Percentiles rank a stretch among this genome's conserved stretches.
phyloP scores from a whole-genome alignment of 805 yeast species.

The Priceomyces medius region DNA sequence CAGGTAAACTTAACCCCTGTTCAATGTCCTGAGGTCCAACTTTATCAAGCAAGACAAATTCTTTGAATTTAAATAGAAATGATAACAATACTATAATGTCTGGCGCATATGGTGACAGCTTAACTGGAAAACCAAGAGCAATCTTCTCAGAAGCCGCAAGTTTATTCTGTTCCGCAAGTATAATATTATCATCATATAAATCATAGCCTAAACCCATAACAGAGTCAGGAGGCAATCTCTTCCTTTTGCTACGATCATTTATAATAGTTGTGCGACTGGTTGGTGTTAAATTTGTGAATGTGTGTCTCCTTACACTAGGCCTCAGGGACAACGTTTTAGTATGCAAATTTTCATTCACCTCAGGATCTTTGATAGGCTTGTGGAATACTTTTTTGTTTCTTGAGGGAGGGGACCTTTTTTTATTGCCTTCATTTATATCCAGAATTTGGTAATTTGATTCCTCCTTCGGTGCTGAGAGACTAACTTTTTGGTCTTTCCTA shows the following conservation, averaged over 20 bases:
- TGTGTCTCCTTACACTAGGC: neutral
- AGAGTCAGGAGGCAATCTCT: constrained; percentile 26
- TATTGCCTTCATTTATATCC: too few relatives aligned
- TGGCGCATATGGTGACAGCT: constrained; percentile 25
- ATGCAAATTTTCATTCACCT: neutral
- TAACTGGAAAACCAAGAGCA: constrained; percentile 36
- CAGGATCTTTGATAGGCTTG: too few relatives aligned
- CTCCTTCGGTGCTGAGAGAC: neutral
- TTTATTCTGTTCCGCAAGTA: constrained; percentile 16
- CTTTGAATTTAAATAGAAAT: constrained; percentile 31
- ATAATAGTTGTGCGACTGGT: constrained; percentile 32
- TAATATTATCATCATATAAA: constrained; percentile 36
- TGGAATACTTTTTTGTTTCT: too few relatives aligned
- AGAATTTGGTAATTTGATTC: too few relatives aligned
- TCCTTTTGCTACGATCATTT: constrained; percentile 14
- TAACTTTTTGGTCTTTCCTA: constrained; percentile 3
- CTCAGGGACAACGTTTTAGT: neutral
- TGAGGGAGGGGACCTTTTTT: neutral
- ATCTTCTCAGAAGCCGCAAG: constrained; percentile 20
- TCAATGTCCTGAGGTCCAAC: constrained; percentile 42
- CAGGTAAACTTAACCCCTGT: constrained; percentile 28
- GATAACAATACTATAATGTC: constrained; percentile 34
- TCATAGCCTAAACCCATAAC: constrained; percentile 33
- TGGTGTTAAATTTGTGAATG: neutral
- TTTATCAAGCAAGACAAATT: constrained; percentile 19